These are phyloP conservation scores for Drechmeria coniospora DNA, from an alignment of 2,329 filamentous ascomycete genomes.

Conservation along the genomic window DNA sequence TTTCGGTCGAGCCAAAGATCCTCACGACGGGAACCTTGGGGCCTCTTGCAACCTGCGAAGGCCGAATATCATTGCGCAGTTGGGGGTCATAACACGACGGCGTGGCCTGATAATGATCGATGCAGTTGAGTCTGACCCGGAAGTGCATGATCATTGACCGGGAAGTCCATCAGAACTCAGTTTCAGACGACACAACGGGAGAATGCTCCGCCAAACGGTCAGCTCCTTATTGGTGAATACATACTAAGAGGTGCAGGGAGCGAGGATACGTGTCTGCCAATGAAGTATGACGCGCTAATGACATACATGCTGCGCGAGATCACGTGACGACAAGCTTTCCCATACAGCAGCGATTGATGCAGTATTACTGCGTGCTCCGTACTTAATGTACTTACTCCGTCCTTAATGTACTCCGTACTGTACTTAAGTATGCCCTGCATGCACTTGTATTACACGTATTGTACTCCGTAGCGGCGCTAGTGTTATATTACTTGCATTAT, in stretches of 20 bases:
- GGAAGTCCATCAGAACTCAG: conserved; percentile 7
- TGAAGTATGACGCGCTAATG: conserved; percentile 1
- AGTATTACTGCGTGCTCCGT: too few relatives aligned
- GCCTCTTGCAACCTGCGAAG: conserved; percentile 42
- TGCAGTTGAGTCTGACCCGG: conserved; percentile 82
- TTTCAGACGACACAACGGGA: background rate
- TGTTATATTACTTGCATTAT: too few relatives aligned
- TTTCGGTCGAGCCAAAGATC: conserved; percentile 84
- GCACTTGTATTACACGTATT: too few relatives aligned
- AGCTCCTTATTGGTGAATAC: too few relatives aligned
- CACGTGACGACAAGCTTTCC: conserved; percentile 13
- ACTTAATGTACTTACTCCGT: too few relatives aligned
- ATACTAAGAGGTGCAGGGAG: too few relatives aligned
- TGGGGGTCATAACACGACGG: conserved; percentile 70
- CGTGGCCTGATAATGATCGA: conserved; percentile 80
- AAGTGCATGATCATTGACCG: conserved; percentile 36
- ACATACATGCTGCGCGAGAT: conserved; percentile 7
- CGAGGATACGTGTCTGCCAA: background rate
- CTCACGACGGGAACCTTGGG: conserved; percentile 75
- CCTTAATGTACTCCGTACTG: too few relatives aligned
- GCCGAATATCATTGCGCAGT: conserved; percentile 49
- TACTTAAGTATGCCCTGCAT: too few relatives aligned
- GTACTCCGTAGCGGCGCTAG: too few relatives aligned
- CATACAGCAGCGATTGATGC: background rate
- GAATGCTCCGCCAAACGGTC: background rate